These are phyloP conservation scores for Fusarium denticulatum DNA, from an alignment of 2,329 filamentous ascomycete genomes.

Conservation along the genomic window DNA sequence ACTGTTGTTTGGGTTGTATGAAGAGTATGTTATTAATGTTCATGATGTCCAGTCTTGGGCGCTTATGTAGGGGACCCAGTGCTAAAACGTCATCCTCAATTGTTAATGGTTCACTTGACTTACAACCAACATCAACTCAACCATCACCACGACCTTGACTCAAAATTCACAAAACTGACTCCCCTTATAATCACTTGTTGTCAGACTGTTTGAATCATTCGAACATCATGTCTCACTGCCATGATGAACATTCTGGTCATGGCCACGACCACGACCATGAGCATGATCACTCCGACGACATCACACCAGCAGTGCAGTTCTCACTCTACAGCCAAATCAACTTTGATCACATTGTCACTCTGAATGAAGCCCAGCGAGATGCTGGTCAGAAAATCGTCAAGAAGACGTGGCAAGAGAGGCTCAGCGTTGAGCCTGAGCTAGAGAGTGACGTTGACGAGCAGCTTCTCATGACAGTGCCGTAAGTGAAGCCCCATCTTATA, in stretches of 20 bases:
- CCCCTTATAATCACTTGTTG: not conserved
- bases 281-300: conserved; percentile 92
- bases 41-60: conserved; percentile 7
- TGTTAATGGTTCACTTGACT: conserved; percentile 24
- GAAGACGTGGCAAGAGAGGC: conserved; percentile 90
- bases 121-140: conserved; percentile 30
- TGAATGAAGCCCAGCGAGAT: conserved; percentile 80
- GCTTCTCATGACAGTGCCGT: conserved; percentile 92
- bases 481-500: conserved; percentile 49
- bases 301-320: conserved; percentile 89
- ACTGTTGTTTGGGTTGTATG: not conserved
- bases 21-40: not conserved
- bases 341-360: conserved; percentile 83
- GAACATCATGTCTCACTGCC: conserved; percentile 57
- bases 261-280: conserved; percentile 65
- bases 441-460: conserved; percentile 91
- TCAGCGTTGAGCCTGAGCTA: conserved; percentile 77
- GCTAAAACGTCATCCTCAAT: conserved; percentile 33
- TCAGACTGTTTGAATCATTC: not conserved
- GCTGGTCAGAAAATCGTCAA: conserved; percentile 80
- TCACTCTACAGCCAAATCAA: conserved; percentile 93
- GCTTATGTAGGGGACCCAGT: conserved; percentile 14
- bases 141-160: not conserved
- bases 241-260: conserved; percentile 62
- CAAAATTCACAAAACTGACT: not conserved